Evolutionary conservation across 148 eudicot species (phyloP).

Genomic region (Rheum nobile): DNA sequence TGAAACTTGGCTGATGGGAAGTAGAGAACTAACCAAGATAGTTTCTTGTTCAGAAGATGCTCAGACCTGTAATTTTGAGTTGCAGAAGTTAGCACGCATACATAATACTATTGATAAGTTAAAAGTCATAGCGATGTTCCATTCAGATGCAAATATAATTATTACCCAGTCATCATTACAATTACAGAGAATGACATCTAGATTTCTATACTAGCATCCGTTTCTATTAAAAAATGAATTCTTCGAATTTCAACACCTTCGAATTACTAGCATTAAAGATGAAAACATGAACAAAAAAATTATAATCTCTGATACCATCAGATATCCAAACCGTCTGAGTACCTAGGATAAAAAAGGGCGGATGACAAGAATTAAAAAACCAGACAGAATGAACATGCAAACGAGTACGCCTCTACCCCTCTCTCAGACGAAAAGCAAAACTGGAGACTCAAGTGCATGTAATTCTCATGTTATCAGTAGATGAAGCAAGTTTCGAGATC

Average conservation of each 20-base stretch:
- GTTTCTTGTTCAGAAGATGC: constrained; percentile 19
- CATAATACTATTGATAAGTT: not conserved
- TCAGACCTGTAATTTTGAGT: constrained; percentile 30
- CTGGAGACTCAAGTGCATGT: not conserved
- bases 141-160: not conserved
- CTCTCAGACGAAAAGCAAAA: not conserved
- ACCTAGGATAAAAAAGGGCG: not conserved
- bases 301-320: not conserved
- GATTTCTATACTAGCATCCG: not conserved
- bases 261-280: not conserved
- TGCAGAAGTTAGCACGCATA: not conserved
- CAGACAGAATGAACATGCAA: not conserved
- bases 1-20: constrained; percentile 33
- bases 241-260: not conserved
- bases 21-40: constrained; percentile 2
- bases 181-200: not conserved
- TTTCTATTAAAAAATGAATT: not conserved
- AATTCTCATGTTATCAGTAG: not conserved
- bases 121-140: not conserved
- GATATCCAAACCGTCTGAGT: too few species aligned
- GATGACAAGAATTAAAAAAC: not conserved
- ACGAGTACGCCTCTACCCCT: not conserved
- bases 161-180: not conserved
- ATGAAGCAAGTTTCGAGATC: not conserved
- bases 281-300: not conserved